Base-by-base conservation (phyloP, 2,329 filamentous ascomycete genomes). In the Colletotrichum graminicola region DNA sequence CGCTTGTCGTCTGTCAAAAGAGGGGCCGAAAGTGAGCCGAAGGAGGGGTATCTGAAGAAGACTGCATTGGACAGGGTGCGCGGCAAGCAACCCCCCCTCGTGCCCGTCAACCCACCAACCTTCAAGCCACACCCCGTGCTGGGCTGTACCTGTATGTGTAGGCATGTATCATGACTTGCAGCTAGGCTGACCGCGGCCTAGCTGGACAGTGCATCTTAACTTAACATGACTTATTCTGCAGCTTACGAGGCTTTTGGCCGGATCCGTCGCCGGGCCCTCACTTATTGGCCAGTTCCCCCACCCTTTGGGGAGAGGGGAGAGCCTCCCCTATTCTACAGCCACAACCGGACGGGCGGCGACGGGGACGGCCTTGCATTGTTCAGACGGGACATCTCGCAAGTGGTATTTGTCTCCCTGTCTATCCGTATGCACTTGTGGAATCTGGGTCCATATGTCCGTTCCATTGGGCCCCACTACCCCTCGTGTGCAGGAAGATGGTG, bases 131-230 rank as follows among this genome's bases (percentile, higher is more conserved):
- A 55, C 34, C 52, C 41, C 43, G 45, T 65, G 34, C 66, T 49
- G 66, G 39, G 52, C 66, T 49, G 61, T 23, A 62, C 67, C 71
- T 71, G 71, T 71, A 47, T 14, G 5, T n/a, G 7, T 45, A 45
- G 8, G 45, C 4, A n/a, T 47, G 45, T 47, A 71, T 60, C 62
- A 63, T 64, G 63, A 64, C 63, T 52, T 67, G 71, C 67, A 67
- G 67, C 71, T 73, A 73, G 49, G 55, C 67, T 71, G 32, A 59
- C 29, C 49, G 39, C 8, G 59, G 62, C n/a, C 59, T 72, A 69
- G 66, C 26, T 32, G 51, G 41, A 47, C 66, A 21, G 41, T 59
- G 69, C 32, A 36, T 29, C n/a, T 59, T 1, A 45, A n/a, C 39
- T 41, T 16, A 41, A 41, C n/a, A 41, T 41, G 47, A 54, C 47